These are phyloP conservation scores for Parachaetomium inaequale DNA, from an alignment of 495 filamentous ascomycete genomes.

Conservation along the genomic window DNA sequence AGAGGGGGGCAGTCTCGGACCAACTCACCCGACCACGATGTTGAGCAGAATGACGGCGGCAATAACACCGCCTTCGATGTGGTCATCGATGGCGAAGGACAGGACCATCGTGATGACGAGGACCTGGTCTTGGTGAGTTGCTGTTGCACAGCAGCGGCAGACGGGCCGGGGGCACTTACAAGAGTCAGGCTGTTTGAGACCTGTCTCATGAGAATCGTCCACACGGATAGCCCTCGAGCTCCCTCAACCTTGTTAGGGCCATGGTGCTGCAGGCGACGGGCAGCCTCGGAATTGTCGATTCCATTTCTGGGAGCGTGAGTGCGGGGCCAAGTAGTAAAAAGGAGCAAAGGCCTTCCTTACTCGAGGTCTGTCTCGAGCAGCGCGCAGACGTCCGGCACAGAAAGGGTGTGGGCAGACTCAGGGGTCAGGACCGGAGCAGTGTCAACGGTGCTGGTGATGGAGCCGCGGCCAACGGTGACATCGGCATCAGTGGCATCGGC, in stretches of 20 bases:
- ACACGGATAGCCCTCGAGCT: slow-evolving; percentile 49
- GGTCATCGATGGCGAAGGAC: slow-evolving; percentile 74
- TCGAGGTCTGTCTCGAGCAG: slow-evolving; percentile 28
- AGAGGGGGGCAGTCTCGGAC: neutral
- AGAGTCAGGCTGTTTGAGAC: slow-evolving; percentile 51
- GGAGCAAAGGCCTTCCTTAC: slow-evolving; percentile 12
- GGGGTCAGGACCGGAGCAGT: slow-evolving; percentile 15
- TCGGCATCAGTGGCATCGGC: neutral
- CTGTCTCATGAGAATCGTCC: slow-evolving; percentile 55
- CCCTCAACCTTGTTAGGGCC: slow-evolving; percentile 52
- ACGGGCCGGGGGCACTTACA: slow-evolving; percentile 12
- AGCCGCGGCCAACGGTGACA: slow-evolving; percentile 12
- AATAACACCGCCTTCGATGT: slow-evolving; percentile 81
- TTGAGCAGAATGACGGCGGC: slow-evolving; percentile 81
- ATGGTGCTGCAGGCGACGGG: slow-evolving; percentile 44
- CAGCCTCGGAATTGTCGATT: slow-evolving; percentile 39
- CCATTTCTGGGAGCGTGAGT: slow-evolving; percentile 33
- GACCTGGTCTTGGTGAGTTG: slow-evolving; percentile 46
- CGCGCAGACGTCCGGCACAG: slow-evolving; percentile 27
- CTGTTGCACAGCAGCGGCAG: neutral
- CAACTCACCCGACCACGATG: slow-evolving; percentile 54
- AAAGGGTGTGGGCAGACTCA: slow-evolving; percentile 28
- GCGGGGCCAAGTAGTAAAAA: neutral
- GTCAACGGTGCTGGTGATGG: slow-evolving; percentile 15
- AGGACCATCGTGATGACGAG: slow-evolving; percentile 80